Conservation (phyloP, 2,329 filamentous ascomycete species). For the Pseudocercospora vitis region DNA sequence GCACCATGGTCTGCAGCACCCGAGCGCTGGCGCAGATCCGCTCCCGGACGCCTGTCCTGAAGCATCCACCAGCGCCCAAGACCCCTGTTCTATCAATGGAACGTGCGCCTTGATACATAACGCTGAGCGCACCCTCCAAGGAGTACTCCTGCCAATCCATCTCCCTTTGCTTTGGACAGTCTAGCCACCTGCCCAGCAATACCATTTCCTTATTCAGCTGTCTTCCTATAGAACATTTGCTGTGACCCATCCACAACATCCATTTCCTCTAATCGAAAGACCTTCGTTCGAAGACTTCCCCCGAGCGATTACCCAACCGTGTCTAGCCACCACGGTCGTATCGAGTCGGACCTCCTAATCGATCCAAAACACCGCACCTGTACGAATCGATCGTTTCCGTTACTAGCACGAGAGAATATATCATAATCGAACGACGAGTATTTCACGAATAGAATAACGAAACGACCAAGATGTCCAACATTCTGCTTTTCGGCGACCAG, state of each 20-base stretch:
- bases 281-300: conserved; percentile 10
- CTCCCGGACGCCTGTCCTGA: conserved; percentile 26
- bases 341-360: conserved; percentile 7
- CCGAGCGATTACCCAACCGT: conserved; percentile 28
- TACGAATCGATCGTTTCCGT: not conserved
- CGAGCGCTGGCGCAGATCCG: conserved; percentile 24
- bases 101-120: conserved; percentile 30
- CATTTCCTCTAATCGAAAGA: conserved; percentile 16
- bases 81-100: conserved; percentile 29
- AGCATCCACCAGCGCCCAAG: conserved; percentile 23
- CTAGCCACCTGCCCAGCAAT: conserved; percentile 38
- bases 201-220: conserved; percentile 24
- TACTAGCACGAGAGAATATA: no score
- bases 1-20: conserved; percentile 25
- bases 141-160: conserved; percentile 13
- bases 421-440: conserved; percentile 17
- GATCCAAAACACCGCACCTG: not conserved
- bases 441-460: conserved; percentile 1
- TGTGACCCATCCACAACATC: not conserved
- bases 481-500: conserved; percentile 70
- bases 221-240: conserved; percentile 11
- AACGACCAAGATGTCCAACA: conserved; percentile 42
- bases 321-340: conserved; percentile 38
- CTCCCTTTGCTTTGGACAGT: conserved; percentile 28
- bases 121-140: conserved; percentile 15